Evolutionary conservation across 768 basidiomycete genomes (phyloP).

Genomic region (Guyanaporus albipodus): DNA sequence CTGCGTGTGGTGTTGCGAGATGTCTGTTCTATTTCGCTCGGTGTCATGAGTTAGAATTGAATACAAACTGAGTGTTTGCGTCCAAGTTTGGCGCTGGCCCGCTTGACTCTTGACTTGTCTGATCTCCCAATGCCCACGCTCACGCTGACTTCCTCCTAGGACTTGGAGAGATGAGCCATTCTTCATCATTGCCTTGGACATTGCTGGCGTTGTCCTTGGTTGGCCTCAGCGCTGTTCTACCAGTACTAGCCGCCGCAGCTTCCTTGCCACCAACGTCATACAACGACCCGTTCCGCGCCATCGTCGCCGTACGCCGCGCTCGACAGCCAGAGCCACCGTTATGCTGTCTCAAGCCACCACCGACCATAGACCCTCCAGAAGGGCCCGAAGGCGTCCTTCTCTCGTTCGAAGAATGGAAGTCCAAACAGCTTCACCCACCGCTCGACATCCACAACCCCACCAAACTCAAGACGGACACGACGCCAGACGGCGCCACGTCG

Average conservation of each 20-base stretch:
- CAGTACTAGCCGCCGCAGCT: conserved; percentile 23
- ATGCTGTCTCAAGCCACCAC: conserved; percentile 61
- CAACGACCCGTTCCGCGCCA: conserved; percentile 60
- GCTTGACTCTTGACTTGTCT: conserved; percentile 3
- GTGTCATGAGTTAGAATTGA: no score
- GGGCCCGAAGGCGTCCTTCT: conserved; percentile 59
- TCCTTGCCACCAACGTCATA: conserved; percentile 33
- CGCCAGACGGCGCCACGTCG: not conserved
- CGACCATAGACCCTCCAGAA: conserved; percentile 37
- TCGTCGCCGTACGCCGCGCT: conserved; percentile 46
- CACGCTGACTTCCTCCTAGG: conserved; percentile 1
- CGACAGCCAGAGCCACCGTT: conserved; percentile 51
- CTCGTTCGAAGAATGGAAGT: conserved; percentile 89
- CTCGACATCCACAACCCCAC: conserved; percentile 27
- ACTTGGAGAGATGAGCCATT: conserved; percentile 4
- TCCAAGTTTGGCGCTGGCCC: no score
- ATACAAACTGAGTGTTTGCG: no score
- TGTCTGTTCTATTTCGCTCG: no score
- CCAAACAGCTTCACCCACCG: conserved; percentile 50
- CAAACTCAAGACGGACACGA: conserved; percentile 4
- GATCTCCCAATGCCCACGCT: conserved; percentile 9
- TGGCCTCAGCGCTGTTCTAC: conserved; percentile 31
- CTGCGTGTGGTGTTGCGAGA: no score
- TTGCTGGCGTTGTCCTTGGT: conserved; percentile 34
- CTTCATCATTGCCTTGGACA: conserved; percentile 10